Evolutionary conservation across 805 yeast genomes (phyloP), one percentile per base, ranked within the genome.

Genomic region (Maudiozyma serrabonitensis): DNA sequence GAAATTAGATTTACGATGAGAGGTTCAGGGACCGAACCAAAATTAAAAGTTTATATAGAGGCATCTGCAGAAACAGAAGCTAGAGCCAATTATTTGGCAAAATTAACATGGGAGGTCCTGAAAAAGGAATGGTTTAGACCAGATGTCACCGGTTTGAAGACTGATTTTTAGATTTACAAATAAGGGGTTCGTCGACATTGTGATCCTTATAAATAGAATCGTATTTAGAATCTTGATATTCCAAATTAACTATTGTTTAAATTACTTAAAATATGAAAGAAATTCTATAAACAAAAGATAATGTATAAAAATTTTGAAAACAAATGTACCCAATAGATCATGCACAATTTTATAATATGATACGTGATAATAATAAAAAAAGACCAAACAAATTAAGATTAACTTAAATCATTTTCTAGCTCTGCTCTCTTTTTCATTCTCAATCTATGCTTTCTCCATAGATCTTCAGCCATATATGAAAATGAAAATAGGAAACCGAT

Each of bases 21-120:
- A 47, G 97, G 97, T 0, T 87, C 96, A 3, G 99, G 99, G 11
- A 91, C 99, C 0, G 99, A 91, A 64, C 97, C 97, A 2, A 91
- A 91, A 63, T 71, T 91, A 54, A 91, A 91, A 65, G 86, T 91
- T 0, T 91, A 91, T 67, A 82, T 91, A 34, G 99, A 91, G 62
- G 93, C 95, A 0, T 66, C 67, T 41, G 75, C 87, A 0, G 46
- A 53, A 0, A 63, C 70, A 8, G 85, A 75, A 42, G 59, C 51
- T 0, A 61, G 65, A 3, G 86, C 96, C 0, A 52, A 56, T 0
- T 51, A 41, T 0, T 59, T 82, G 8, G 91, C 95, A 0, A 67
- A 66, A 16, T 64, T 69, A 19, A 84, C 87, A 8, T 91, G 97
- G 97, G 62, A 69, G 9, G 59, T 72, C 1, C 66, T 90, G 41